A percentile compares a stretch with the other conserved stretches of the same genome.
Conservation (phyloP, 164 flowering plant genomes). For the Vitis rupestris region DNA sequence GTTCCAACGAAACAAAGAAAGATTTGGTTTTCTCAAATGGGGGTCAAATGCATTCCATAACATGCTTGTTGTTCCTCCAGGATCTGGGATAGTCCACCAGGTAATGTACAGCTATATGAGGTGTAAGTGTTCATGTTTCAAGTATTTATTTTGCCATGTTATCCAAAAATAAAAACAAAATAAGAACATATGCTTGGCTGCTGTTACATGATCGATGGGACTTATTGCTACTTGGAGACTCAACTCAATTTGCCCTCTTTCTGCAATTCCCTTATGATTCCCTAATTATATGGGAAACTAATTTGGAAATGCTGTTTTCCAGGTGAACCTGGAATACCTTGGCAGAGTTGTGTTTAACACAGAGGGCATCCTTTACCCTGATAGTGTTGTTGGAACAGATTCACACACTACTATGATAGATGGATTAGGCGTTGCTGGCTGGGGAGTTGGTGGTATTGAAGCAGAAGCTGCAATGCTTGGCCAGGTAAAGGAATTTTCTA, state of each 20-base stretch:
- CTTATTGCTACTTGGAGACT: too few species aligned
- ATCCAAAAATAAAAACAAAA: too few species aligned
- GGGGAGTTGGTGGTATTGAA: slow-evolving; percentile 99
- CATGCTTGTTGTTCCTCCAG: slow-evolving; percentile 95
- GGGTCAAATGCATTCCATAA: slow-evolving; percentile 77
- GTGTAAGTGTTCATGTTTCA: not conserved
- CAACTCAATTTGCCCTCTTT: too few species aligned
- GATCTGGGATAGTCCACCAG: slow-evolving; percentile 93
- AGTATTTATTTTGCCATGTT: too few species aligned
- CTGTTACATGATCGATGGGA: too few species aligned
- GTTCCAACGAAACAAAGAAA: slow-evolving; percentile 71
- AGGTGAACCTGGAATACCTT: slow-evolving; percentile 94
- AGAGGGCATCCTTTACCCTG: slow-evolving; percentile 80
- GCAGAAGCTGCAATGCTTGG: slow-evolving; percentile 97
- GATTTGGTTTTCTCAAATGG: slow-evolving; percentile 90
- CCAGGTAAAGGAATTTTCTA: slow-evolving; percentile 42
- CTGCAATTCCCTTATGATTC: too few species aligned
- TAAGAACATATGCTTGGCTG: too few species aligned
- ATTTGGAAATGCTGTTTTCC: slow-evolving; percentile 20
- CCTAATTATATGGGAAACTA: not conserved
- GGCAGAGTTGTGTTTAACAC: slow-evolving; percentile 93
- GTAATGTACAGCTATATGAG: slow-evolving; percentile 24
- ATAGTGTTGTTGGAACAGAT: slow-evolving; percentile 95
- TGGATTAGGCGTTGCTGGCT: slow-evolving; percentile 90
- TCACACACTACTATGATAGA: slow-evolving; percentile 95